These are phyloP conservation scores for Stephania yunnanensis DNA, from an alignment of 164 flowering plant genomes.

Conservation along the genomic window DNA sequence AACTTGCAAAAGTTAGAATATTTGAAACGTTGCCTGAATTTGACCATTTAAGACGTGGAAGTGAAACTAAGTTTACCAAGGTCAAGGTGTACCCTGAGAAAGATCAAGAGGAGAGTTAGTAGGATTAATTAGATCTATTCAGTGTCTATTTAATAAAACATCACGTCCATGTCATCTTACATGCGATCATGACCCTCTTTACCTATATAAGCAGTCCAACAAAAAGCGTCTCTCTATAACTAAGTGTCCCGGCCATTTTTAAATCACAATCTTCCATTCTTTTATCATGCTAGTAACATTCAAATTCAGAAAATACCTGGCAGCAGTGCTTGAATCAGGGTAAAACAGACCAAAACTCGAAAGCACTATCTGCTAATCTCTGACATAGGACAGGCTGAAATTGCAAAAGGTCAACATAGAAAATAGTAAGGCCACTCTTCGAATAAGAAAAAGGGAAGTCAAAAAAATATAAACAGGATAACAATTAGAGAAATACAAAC, in stretches of 20 bases:
- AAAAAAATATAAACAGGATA: background rate
- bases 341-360: slow-evolving; percentile 68
- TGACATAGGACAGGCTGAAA: slow-evolving; percentile 66
- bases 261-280: background rate
- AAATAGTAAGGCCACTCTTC: background rate
- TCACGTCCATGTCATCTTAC: background rate
- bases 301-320: slow-evolving; percentile 45
- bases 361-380: slow-evolving; percentile 47
- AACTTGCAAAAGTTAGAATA: background rate
- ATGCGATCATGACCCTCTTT: background rate
- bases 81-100: background rate
- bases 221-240: background rate
- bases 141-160: background rate
- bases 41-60: background rate
- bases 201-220: no score
- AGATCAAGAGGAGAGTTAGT: background rate
- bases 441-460: background rate
- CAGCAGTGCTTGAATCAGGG: slow-evolving; percentile 86
- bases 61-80: background rate
- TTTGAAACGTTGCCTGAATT: background rate
- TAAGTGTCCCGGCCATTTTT: background rate
- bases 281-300: background rate
- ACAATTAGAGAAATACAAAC: background rate
- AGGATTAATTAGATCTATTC: background rate
- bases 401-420: slow-evolving; percentile 2